phyloP scores from a whole-genome alignment of 345 rosid genomes.

The Stellera chamaejasme region DNA sequence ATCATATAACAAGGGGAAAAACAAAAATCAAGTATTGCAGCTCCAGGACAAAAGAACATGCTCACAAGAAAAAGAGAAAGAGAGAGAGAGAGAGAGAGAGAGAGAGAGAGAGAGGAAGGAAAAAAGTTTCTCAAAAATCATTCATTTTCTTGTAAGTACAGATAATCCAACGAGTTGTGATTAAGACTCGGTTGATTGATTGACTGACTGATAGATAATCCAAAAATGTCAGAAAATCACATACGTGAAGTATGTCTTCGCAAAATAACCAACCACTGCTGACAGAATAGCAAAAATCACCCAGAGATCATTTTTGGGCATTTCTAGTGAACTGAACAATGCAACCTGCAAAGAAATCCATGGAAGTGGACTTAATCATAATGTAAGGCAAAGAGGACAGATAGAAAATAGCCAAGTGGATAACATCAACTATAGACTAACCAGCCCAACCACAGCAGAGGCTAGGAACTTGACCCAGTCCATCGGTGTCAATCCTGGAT shows the following conservation, averaged over 20 bases:
- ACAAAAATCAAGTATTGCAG: constrained; percentile 6
- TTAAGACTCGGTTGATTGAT: not conserved
- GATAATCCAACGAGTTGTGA: too few relatives aligned
- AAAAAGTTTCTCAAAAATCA: too few relatives aligned
- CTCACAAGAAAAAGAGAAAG: too few relatives aligned
- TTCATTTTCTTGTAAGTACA: too few relatives aligned
- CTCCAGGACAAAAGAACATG: too few relatives aligned
- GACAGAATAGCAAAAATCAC: constrained; percentile 74
- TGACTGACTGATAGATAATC: not conserved
- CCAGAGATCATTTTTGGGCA: constrained; percentile 72
- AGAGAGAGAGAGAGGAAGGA: too few relatives aligned
- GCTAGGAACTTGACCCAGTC: constrained; percentile 88
- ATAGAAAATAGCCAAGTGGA: constrained; percentile 1
- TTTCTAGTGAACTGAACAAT: constrained; percentile 54
- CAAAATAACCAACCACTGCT: constrained; percentile 81
- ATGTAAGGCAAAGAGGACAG: not conserved
- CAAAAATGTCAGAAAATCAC: constrained; percentile 14
- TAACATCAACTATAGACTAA: constrained; percentile 19
- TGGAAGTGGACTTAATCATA: not conserved
- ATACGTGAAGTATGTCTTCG: constrained; percentile 89
- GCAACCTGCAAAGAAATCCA: constrained; percentile 44
- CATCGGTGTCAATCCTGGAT: constrained; percentile 86
- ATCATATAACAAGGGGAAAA: not conserved
- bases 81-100: too few relatives aligned
- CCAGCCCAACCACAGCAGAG: constrained; percentile 89